Conservation (phyloP, 129 eudicot species). For the Rutidosis leptorrhynchoides region DNA sequence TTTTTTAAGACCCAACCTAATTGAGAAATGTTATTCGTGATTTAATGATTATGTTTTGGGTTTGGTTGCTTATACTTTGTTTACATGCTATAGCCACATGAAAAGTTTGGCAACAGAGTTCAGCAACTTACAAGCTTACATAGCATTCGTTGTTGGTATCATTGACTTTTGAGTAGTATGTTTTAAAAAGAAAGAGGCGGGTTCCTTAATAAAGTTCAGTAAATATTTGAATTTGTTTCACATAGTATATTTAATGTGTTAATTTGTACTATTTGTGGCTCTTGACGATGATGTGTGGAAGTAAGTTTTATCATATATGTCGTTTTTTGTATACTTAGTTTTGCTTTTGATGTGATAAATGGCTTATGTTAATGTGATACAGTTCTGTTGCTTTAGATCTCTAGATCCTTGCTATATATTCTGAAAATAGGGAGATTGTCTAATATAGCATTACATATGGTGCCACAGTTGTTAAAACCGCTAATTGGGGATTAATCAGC, state of each 20-base stretch:
- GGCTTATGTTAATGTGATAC: background rate
- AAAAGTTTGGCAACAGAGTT: background rate
- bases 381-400: conserved; percentile 1
- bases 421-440: background rate
- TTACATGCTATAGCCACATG: background rate
- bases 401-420: background rate
- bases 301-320: background rate
- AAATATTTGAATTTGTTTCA: background rate
- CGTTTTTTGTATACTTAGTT: background rate
- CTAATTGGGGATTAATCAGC: too few relatives aligned
- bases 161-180: background rate
- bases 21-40: conserved; percentile 6
- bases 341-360: background rate
- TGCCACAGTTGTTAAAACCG: background rate
- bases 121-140: background rate
- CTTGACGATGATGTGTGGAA: conserved; percentile 6
- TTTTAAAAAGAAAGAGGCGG: background rate
- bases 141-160: background rate
- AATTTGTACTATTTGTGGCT: conserved; percentile 10
- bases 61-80: background rate
- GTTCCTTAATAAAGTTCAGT: background rate
- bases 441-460: background rate
- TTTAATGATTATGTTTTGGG: background rate
- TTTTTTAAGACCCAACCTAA: background rate
- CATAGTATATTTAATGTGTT: background rate